These are phyloP conservation scores for Gardenia jasminoides DNA, from an alignment of 257 asterid genomes.

Conservation along the genomic window DNA sequence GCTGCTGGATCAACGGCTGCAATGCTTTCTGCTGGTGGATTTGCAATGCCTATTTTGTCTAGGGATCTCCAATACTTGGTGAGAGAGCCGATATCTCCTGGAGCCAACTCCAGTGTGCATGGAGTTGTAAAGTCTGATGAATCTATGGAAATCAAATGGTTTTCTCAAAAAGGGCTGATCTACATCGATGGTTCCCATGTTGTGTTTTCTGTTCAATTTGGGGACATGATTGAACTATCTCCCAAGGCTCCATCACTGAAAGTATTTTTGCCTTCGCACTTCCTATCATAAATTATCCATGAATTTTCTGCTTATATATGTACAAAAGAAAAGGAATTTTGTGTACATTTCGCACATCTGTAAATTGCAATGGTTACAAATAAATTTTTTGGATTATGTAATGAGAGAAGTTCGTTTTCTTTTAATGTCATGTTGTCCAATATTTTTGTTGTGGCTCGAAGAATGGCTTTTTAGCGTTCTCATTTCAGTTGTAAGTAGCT, in stretches of 20 bases:
- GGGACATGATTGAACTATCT: constrained; percentile 74
- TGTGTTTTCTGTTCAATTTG: constrained; percentile 54
- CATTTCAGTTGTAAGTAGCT: background rate
- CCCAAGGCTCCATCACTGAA: constrained; percentile 63
- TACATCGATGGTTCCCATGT: constrained; percentile 83
- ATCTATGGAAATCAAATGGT: constrained; percentile 70
- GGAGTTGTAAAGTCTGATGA: constrained; percentile 51
- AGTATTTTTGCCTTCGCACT: constrained; percentile 54
- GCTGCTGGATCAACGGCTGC: constrained; percentile 99
- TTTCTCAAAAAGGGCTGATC: constrained; percentile 60
- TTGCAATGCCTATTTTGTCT: constrained; percentile 65
- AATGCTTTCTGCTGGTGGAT: constrained; percentile 86
- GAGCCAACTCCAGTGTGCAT: constrained; percentile 33
- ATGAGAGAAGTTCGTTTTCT: background rate
- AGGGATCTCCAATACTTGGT: constrained; percentile 84
- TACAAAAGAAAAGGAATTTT: background rate
- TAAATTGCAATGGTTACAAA: background rate
- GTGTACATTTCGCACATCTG: background rate
- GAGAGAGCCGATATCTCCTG: constrained; percentile 80
- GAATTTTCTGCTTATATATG: background rate
- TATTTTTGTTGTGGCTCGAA: background rate
- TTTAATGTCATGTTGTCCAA: background rate
- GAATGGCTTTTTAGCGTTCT: background rate
- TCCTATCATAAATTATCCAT: constrained; percentile 27
- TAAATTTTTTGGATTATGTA: background rate